A percentile compares a stretch with the other conserved stretches of the same genome.
phyloP scores from a whole-genome alignment of 2,329 filamentous ascomycete species.

The Parastagonospora avenae region DNA sequence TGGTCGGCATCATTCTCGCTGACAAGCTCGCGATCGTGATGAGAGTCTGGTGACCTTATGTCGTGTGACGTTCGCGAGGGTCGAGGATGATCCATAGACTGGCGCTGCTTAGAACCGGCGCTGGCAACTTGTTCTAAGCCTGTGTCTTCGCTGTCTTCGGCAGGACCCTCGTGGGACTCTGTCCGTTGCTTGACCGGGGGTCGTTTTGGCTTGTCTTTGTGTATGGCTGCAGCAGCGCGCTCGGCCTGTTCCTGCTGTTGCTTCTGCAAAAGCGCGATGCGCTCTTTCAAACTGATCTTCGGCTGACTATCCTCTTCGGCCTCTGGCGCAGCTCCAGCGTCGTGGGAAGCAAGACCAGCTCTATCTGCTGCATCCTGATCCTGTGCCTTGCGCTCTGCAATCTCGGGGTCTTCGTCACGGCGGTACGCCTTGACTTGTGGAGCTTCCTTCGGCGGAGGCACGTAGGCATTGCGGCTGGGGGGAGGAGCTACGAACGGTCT shows the following conservation, averaged over 20 bases:
- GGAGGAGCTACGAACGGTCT: slow-evolving; percentile 97
- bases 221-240: slow-evolving; percentile 77
- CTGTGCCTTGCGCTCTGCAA: slow-evolving; percentile 67
- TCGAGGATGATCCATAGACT: slow-evolving; percentile 48
- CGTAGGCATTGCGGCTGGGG: slow-evolving; percentile 87
- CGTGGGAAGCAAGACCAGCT: slow-evolving; percentile 62
- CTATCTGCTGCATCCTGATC: slow-evolving; percentile 69
- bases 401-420: slow-evolving; percentile 81
- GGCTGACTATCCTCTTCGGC: slow-evolving; percentile 76
- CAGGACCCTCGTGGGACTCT: slow-evolving; percentile 50
- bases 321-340: slow-evolving; percentile 50
- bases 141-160: slow-evolving; percentile 44
- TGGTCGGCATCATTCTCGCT: slow-evolving; percentile 71
- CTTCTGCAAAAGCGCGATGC: slow-evolving; percentile 90
- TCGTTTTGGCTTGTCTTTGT: slow-evolving; percentile 86
- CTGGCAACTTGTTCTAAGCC: slow-evolving; percentile 45
- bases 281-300: slow-evolving; percentile 92
- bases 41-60: slow-evolving; percentile 46
- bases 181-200: slow-evolving; percentile 67
- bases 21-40: slow-evolving; percentile 56
- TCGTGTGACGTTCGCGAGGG: slow-evolving; percentile 47
- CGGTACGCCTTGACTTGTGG: slow-evolving; percentile 78
- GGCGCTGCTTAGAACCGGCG: slow-evolving; percentile 39
- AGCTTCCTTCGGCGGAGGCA: slow-evolving; percentile 77
- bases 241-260: slow-evolving; percentile 90